Percentiles rank a stretch among this genome's conserved stretches.
phyloP scores from a whole-genome alignment of 805 yeast species.

The Ogataea haglerorum region DNA sequence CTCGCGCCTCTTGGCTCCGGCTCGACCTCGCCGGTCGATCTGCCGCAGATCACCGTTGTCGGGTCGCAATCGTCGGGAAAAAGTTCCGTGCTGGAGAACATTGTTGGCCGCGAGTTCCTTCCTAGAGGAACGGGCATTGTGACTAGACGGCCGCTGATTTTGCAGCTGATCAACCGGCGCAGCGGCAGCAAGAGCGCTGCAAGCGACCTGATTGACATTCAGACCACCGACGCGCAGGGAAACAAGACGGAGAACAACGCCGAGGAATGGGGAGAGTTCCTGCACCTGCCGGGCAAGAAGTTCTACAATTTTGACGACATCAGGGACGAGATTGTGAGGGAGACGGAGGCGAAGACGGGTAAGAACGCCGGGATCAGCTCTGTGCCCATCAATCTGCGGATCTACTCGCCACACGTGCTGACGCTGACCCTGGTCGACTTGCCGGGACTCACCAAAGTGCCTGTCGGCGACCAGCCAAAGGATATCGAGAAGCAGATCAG shows the following conservation, averaged over 20 bases:
- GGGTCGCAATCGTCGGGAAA: conserved; percentile 91
- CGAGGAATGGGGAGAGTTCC: conserved; percentile 96
- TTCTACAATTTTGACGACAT: conserved; percentile 86
- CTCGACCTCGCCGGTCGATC: conserved; percentile 81
- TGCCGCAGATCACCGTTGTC: conserved; percentile 93
- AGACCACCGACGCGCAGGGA: conserved; percentile 43
- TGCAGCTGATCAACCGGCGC: conserved; percentile 75
- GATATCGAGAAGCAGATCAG: conserved; percentile 94
- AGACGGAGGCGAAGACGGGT: conserved; percentile 82
- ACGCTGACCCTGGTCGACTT: conserved; percentile 93
- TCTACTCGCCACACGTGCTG: conserved; percentile 89
- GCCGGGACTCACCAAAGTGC: conserved; percentile 97
- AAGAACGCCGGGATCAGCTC: conserved; percentile 87
- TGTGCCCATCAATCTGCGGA: conserved; percentile 87
- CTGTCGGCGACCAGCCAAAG: conserved; percentile 98
- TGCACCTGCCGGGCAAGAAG: conserved; percentile 86
- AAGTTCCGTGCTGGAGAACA: conserved; percentile 84
- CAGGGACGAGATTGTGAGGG: conserved; percentile 85
- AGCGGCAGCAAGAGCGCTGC: conserved; percentile 28
- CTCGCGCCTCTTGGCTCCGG: conserved; percentile 94
- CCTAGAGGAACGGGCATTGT: conserved; percentile 94
- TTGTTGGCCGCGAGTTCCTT: conserved; percentile 85
- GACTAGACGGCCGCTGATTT: conserved; percentile 45
- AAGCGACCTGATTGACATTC: conserved; percentile 41
- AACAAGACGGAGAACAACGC: conserved; percentile 63